phyloP scores from a whole-genome alignment of 345 rosid genomes.

The Populus simonii region DNA sequence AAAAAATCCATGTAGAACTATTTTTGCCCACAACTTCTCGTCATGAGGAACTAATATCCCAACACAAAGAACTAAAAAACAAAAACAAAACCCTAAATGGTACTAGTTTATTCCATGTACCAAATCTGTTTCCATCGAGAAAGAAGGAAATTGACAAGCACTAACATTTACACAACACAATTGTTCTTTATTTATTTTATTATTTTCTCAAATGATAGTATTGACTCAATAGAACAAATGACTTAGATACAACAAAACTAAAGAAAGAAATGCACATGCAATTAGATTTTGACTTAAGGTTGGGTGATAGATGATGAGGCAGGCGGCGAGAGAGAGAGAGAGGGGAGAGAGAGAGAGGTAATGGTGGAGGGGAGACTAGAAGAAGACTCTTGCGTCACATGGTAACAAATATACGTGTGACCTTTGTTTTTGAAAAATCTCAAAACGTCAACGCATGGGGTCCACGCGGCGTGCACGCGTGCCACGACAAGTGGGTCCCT shows the following conservation, averaged over 20 bases:
- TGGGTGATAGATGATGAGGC: background rate
- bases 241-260: background rate
- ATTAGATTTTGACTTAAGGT: constrained; percentile 28
- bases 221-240: background rate
- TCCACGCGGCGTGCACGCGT: constrained; percentile 69
- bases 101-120: no score
- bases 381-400: constrained; percentile 26
- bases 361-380: background rate
- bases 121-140: background rate
- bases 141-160: constrained; percentile 28
- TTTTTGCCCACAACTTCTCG: no score
- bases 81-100: background rate
- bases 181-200: background rate
- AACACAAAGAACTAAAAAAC: background rate
- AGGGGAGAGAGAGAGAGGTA: constrained; percentile 11
- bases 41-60: background rate
- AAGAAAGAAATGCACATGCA: background rate
- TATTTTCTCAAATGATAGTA: background rate
- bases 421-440: background rate
- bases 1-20: no score
- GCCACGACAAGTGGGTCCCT: constrained; percentile 52
- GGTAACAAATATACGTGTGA: constrained; percentile 13
- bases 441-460: constrained; percentile 44
- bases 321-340: constrained; percentile 13
- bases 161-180: background rate